A percentile compares a stretch with the other conserved stretches of the same genome.
Conservation (phyloP, 805 yeast species). For the Clavispora carvajalis region DNA sequence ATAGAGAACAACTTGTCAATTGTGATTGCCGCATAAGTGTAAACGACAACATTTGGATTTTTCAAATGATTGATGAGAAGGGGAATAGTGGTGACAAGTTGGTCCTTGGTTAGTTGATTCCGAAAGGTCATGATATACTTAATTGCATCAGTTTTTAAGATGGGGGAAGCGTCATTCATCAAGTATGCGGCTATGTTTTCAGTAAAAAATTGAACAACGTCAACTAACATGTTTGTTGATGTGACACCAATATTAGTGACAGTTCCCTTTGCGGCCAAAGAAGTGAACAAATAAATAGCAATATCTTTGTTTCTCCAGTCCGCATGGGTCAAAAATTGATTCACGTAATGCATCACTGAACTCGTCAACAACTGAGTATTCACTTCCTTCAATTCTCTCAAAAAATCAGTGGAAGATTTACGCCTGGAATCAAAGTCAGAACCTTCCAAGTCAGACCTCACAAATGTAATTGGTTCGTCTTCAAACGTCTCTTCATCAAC, state of each 20-base stretch:
- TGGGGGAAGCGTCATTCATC: constrained; percentile 59
- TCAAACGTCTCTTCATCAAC: constrained; percentile 90
- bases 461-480: constrained; percentile 93
- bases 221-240: constrained; percentile 76
- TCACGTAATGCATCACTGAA: constrained; percentile 68
- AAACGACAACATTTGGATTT: constrained; percentile 66
- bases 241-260: constrained; percentile 84
- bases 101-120: constrained; percentile 86
- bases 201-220: constrained; percentile 81
- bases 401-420: constrained; percentile 86
- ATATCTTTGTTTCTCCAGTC: constrained; percentile 87
- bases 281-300: constrained; percentile 78
- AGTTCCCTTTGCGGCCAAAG: constrained; percentile 87
- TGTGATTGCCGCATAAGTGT: constrained; percentile 90
- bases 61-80: constrained; percentile 63
- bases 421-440: constrained; percentile 90
- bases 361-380: constrained; percentile 71
- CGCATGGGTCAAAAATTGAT: constrained; percentile 48
- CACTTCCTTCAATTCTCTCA: constrained; percentile 77
- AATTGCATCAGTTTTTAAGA: constrained; percentile 87
- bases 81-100: constrained; percentile 74
- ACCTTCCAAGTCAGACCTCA: constrained; percentile 91
- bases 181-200: constrained; percentile 80
- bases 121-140: constrained; percentile 85
- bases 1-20: constrained; percentile 82